Evolutionary conservation across 1,139 yeast species (phyloP).

Genomic region (Suhomyces guaymorum): DNA sequence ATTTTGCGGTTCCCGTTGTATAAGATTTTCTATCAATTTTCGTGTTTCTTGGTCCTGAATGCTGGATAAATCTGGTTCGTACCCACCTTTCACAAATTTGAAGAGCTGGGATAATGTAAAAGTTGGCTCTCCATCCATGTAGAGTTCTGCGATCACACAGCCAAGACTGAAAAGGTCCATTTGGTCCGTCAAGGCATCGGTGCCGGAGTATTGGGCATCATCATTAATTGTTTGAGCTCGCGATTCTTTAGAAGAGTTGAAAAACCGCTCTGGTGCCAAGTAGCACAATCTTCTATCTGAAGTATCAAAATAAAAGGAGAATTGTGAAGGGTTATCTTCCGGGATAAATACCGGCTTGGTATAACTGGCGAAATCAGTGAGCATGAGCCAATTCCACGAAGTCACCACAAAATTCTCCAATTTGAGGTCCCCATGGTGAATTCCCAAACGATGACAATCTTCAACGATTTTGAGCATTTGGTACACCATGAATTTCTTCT

Average conservation of each 20-base stretch:
- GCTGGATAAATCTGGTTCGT: conserved; percentile 57
- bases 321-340: conserved; percentile 93
- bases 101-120: conserved; percentile 86
- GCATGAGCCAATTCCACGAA: conserved; percentile 83
- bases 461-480: conserved; percentile 67
- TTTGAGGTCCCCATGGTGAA: conserved; percentile 89
- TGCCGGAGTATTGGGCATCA: conserved; percentile 28
- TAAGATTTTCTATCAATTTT: conserved; percentile 61
- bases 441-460: conserved; percentile 59
- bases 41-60: conserved; percentile 54
- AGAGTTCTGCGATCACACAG: conserved; percentile 89
- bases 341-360: conserved; percentile 82
- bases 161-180: conserved; percentile 94
- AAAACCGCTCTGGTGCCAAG: conserved; percentile 91
- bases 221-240: conserved; percentile 26
- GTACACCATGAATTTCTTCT: conserved; percentile 80
- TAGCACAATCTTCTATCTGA: conserved; percentile 86
- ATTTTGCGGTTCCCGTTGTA: conserved; percentile 58
- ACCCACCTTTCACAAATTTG: conserved; percentile 73
- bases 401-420: conserved; percentile 85
- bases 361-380: conserved; percentile 80
- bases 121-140: conserved; percentile 80
- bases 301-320: conserved; percentile 88
- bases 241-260: conserved; percentile 27
- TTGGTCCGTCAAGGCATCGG: conserved; percentile 49